phyloP scores from a whole-genome alignment of 1,284 basidiomycete species.

The Thecaphora thlaspeos region DNA sequence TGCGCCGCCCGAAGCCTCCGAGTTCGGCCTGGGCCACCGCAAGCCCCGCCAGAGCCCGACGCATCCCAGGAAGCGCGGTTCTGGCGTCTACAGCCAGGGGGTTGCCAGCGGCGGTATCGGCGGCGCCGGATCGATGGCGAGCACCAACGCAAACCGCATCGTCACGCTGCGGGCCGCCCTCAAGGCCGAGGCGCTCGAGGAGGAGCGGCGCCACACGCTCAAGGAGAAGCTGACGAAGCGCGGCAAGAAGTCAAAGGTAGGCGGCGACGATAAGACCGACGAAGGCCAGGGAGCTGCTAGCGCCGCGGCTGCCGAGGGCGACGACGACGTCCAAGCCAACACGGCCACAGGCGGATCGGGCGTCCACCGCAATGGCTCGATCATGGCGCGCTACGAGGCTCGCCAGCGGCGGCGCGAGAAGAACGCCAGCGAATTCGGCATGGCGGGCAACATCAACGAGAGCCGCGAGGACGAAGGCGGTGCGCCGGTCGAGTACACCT shows the following conservation, averaged over 20 bases:
- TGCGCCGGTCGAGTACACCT: too few relatives aligned
- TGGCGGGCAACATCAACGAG: too few relatives aligned
- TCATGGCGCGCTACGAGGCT: slow-evolving; percentile 35
- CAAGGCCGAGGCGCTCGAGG: slow-evolving; percentile 47
- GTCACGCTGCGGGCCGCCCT: slow-evolving; percentile 43
- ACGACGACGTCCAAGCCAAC: neutral
- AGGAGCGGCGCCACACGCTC: slow-evolving; percentile 35
- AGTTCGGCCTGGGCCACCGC: neutral
- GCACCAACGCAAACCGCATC: slow-evolving; percentile 10
- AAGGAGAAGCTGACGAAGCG: slow-evolving; percentile 23
- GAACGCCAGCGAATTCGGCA: slow-evolving; percentile 25
- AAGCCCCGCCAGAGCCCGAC: too few relatives aligned
- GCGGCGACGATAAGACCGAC: slow-evolving; percentile 10
- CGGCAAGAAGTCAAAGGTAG: slow-evolving; percentile 17
- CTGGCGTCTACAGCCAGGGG: too few relatives aligned
- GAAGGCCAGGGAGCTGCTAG: slow-evolving; percentile 14
- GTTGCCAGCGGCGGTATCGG: too few relatives aligned
- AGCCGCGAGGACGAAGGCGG: too few relatives aligned
- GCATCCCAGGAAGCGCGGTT: too few relatives aligned
- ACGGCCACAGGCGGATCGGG: too few relatives aligned
- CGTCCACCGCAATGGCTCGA: slow-evolving; percentile 8
- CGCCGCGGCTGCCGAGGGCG: slow-evolving; percentile 13
- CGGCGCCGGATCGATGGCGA: too few relatives aligned
- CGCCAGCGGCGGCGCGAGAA: slow-evolving; percentile 12
- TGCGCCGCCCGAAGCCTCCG: slow-evolving; percentile 5